Evolutionary conservation across 176 grass and related monocot species (phyloP).

Genomic region (Rhynchospora breviuscula): DNA sequence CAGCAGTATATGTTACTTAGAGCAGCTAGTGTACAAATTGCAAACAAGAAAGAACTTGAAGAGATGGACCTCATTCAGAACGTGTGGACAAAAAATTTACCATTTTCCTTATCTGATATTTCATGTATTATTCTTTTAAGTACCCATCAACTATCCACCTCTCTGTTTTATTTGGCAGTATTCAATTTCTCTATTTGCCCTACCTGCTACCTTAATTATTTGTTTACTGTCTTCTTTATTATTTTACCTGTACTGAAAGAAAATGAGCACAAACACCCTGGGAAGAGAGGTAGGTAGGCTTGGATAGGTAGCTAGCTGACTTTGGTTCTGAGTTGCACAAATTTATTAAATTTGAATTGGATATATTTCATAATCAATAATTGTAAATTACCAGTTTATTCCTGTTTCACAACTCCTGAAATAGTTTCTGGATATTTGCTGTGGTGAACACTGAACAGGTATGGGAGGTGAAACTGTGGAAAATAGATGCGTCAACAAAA

Average conservation of each 20-base stretch:
- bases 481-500: slow-evolving; percentile 37
- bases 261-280: neutral
- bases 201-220: neutral
- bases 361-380: neutral
- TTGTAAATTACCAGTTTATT: neutral
- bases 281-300: neutral
- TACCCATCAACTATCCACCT: too few relatives aligned
- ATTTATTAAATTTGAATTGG: neutral
- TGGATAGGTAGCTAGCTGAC: neutral
- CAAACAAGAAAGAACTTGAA: too few relatives aligned
- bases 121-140: too few relatives aligned
- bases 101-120: too few relatives aligned
- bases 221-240: neutral
- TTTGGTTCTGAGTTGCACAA: neutral
- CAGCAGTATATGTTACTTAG: too few relatives aligned
- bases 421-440: too few relatives aligned
- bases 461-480: slow-evolving; percentile 74
- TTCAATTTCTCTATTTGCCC: neutral
- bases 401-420: too few relatives aligned
- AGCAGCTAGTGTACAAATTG: too few relatives aligned
- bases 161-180: too few relatives aligned
- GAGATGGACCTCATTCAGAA: too few relatives aligned
- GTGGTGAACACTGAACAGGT: slow-evolving; percentile 28
- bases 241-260: neutral
- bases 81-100: too few relatives aligned